Percentiles rank a stretch among this genome's conserved stretches.
phyloP scores from a whole-genome alignment of 768 basidiomycete species.

The Russula griseocarnosa region DNA sequence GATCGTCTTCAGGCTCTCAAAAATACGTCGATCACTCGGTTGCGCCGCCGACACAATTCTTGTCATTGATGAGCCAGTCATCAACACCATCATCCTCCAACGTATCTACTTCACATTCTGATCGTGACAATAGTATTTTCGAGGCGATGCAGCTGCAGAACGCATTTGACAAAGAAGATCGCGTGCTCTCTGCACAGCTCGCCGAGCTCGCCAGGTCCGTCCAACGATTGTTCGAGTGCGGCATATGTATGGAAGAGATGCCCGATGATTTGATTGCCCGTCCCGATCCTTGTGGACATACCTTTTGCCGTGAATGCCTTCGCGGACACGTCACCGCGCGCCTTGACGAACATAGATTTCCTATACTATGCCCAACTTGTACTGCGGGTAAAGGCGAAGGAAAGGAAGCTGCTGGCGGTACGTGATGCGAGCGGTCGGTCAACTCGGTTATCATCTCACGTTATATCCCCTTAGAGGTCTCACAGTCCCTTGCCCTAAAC shows the following conservation, averaged over 20 bases:
- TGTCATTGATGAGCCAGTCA: not conserved
- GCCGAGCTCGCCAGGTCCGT: conserved; percentile 31
- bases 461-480: conserved; percentile 35
- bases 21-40: not conserved
- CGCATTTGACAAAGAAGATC: conserved; percentile 43
- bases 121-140: conserved; percentile 26
- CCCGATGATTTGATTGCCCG: conserved; percentile 42
- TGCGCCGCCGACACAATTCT: not conserved
- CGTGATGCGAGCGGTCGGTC: conserved; percentile 20
- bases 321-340: conserved; percentile 41
- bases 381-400: conserved; percentile 31
- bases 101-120: conserved; percentile 15
- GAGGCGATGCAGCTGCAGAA: conserved; percentile 37
- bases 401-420: conserved; percentile 35
- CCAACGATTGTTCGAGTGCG: conserved; percentile 47
- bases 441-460: not conserved
- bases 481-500: conserved; percentile 40
- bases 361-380: conserved; percentile 61
- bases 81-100: not conserved
- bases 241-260: conserved; percentile 42
- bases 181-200: conserved; percentile 33
- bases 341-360: conserved; percentile 53
- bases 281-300: conserved; percentile 48
- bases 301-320: conserved; percentile 54
- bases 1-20: not conserved